Evolutionary conservation across 2,329 filamentous ascomycete genomes (phyloP), one percentile per base, ranked within the genome.

Genomic region (Mariannaea elegans): DNA sequence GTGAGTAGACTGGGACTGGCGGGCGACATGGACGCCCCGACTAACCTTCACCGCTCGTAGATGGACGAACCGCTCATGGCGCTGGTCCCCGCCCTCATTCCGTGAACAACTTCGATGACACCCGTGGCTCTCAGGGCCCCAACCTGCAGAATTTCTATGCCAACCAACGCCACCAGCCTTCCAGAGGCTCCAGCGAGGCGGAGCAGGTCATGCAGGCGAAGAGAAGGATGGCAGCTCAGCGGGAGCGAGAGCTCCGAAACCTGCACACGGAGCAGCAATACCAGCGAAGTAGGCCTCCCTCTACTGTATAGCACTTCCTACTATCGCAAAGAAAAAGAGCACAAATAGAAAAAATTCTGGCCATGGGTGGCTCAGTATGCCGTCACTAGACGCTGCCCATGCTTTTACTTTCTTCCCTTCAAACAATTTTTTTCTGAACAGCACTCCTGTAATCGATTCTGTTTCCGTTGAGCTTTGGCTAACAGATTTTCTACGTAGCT

Each of bases 191-290:
- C 74, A 89, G 86, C 84, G 95, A 98, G 83, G 92, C 93, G 78
- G 95, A 98, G 82, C 94, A 97, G 82, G 93, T 97, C 88, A 92
- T 97, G 86, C 95, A 98, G 88, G 94, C 93, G 73, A 98, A 98
- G 87, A 93, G 95, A 83, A 91, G 94, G 84, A 96, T 98, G 92
- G 95, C 95, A 75, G 95, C 95, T 78, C 95, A 98, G 83, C 92
- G 95, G 81, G 95, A 99, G 85, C 92, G 94, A 81, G 95, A 99
- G 84, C 90, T 99, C 80, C 93, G 95, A 81, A 99, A 98, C 82
- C 97, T 98, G 82, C 95, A 99, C 83, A 96, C 97, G 82, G 95
- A 99, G 87, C 95, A 99, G 87, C 95, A 99, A 88, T 98, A 97
- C 83, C 97, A 98, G 85, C 90, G 94, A 92, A 97, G 95, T 98